Base-by-base conservation (phyloP, 768 basidiomycete species). In the Lentinus brumalis region DNA sequence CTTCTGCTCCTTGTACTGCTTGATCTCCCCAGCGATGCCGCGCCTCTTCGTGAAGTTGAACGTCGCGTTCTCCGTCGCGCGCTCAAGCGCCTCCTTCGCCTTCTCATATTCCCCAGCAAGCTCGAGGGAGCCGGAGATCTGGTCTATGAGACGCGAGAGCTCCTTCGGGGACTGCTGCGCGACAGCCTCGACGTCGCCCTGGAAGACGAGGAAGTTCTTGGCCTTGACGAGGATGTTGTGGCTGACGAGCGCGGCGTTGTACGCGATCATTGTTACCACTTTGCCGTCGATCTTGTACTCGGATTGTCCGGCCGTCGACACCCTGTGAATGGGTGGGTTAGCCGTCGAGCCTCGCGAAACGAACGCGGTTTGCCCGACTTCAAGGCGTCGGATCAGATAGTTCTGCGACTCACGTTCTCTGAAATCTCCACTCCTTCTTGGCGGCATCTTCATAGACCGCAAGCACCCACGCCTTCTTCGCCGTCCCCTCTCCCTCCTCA, bases 201-300 rank as follows among this genome's bases (percentile, higher is more conserved):
- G 97, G 78, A 99, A 98, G 11, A 98, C 97, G 54, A 98, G 88
- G 70, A 98, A 99, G 78, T 98, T 98, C 79, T 98, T 98, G 12
- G 97, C 97, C 76, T 97, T 98, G 69, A 98, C 95, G 50, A 98
- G 91, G 69, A 99, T 93, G 69, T 98, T 97, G 70, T 97, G 95
- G 7, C 82, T 78, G 57, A 91, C 82, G 29, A 99, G 88, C 12
- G 92, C 91, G 5, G 87, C 80, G 61, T 97, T 97, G 79, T 98
- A 99, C 1, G 85, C 85, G 12, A 88, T 83, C 73, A 96, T 96
- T 0, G 94, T 90, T 56, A 97, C 92, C 26, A 84, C 79, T 67
- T 83, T 86, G 61, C 79, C 78, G 74, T 98, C 94, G 50, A 98
- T 82, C 67, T 85, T 88, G 77, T 98, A 99, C 68, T 97, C 94